These are phyloP conservation scores for Bryopsis sp. DNA, from an alignment of 139 green algal species.

Conservation along the genomic window DNA sequence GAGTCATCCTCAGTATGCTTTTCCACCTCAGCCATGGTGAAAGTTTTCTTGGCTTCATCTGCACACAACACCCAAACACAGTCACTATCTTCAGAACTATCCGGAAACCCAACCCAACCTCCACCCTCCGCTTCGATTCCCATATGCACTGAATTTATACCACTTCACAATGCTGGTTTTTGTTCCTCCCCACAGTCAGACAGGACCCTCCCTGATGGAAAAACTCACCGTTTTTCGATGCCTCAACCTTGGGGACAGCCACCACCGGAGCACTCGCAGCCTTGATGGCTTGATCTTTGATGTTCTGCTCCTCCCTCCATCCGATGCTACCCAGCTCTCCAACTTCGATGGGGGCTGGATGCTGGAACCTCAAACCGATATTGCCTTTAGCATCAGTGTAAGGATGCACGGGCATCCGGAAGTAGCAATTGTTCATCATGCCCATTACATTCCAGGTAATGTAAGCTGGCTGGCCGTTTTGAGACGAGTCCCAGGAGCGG, in stretches of 20 bases:
- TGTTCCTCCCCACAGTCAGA: neutral
- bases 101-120: no score
- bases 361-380: constrained; percentile 70
- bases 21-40: constrained; percentile 36
- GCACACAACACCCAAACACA: no score
- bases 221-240: neutral
- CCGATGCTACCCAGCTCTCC: constrained; percentile 44
- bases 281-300: no score
- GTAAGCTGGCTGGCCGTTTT: constrained; percentile 76
- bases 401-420: constrained; percentile 48
- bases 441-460: constrained; percentile 97
- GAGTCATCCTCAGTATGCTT: constrained; percentile 43
- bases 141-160: no score
- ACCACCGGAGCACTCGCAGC: no score
- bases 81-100: no score
- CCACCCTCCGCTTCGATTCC: no score
- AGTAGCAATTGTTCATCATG: constrained; percentile 98
- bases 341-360: constrained; percentile 59
- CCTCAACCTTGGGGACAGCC: neutral
- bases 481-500: constrained; percentile 68
- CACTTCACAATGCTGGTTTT: neutral
- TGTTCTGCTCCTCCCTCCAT: constrained; percentile 57
- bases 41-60: constrained; percentile 18
- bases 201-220: neutral
- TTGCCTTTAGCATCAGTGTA: constrained; percentile 27